Evolutionary conservation across 2,329 filamentous ascomycete genomes (phyloP).

Genomic region (Pestalotiopsis sp.): DNA sequence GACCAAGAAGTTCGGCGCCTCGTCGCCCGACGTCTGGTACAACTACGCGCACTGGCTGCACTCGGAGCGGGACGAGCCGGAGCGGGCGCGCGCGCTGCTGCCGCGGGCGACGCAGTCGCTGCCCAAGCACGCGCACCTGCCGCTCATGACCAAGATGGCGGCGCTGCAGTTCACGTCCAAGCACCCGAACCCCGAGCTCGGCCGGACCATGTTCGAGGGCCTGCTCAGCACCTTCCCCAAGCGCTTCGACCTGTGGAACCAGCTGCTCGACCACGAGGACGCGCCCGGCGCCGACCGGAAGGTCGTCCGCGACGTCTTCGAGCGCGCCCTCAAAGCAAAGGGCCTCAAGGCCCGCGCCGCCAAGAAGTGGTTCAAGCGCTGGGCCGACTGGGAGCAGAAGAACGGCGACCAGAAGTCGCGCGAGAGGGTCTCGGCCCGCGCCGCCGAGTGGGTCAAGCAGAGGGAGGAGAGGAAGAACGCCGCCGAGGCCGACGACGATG

Average conservation of each 20-base stretch:
- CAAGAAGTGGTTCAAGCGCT: conserved; percentile 87
- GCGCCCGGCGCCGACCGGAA: conserved; percentile 49
- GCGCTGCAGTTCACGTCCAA: conserved; percentile 87
- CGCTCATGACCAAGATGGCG: conserved; percentile 84
- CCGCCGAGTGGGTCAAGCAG: conserved; percentile 68
- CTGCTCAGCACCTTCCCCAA: conserved; percentile 84
- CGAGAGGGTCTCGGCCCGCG: conserved; percentile 71
- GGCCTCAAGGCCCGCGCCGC: conserved; percentile 81
- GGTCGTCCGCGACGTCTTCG: conserved; percentile 76
- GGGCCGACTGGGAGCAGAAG: conserved; percentile 85
- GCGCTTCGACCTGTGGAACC: conserved; percentile 90
- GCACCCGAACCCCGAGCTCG: conserved; percentile 84
- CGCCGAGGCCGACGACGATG: conserved; percentile 33
- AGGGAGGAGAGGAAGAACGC: conserved; percentile 40
- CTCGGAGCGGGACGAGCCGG: conserved; percentile 68
- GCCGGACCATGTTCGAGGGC: conserved; percentile 91
- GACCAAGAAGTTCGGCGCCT: conserved; percentile 85
- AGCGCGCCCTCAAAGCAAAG: conserved; percentile 72
- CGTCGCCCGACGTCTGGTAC: conserved; percentile 80
- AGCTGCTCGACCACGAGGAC: conserved; percentile 85
- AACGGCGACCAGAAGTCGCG: conserved; percentile 70
- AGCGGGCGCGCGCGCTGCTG: conserved; percentile 77
- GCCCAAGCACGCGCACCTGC: conserved; percentile 65
- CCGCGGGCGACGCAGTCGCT: conserved; percentile 85
- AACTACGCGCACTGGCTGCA: conserved; percentile 96